phyloP scores from a whole-genome alignment of 1,139 yeast genomes.

The Saccharomyces hybrid region DNA sequence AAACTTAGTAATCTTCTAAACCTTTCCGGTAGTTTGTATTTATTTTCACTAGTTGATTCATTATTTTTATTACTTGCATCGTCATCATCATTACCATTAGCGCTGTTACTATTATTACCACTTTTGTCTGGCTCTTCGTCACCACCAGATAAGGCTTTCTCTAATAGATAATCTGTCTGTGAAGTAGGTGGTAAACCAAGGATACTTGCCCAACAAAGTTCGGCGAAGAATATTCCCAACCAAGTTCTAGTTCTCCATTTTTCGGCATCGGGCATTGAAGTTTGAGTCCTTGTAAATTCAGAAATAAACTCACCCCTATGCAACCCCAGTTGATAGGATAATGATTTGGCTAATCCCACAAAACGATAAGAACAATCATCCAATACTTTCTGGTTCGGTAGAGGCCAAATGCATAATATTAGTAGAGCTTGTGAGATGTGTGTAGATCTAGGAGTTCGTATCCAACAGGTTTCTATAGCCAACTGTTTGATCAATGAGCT shows the following conservation, averaged over 20 bases:
- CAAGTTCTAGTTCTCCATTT: slow-evolving; percentile 92
- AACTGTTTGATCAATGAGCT: slow-evolving; percentile 75
- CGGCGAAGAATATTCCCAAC: slow-evolving; percentile 81
- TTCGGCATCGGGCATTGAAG: slow-evolving; percentile 80
- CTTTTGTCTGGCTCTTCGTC: slow-evolving; percentile 12
- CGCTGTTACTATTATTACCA: slow-evolving; percentile 8
- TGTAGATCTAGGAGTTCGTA: slow-evolving; percentile 85
- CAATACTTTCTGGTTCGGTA: slow-evolving; percentile 85
- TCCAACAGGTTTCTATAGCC: slow-evolving; percentile 91
- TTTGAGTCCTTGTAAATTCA: slow-evolving; percentile 87
- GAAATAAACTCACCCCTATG: slow-evolving; percentile 88
- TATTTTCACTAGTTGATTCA: neutral
- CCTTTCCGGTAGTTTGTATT: slow-evolving; percentile 50
- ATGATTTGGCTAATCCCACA: slow-evolving; percentile 75
- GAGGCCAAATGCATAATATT: slow-evolving; percentile 81
- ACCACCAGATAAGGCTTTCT: slow-evolving; percentile 62
- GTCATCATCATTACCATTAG: neutral
- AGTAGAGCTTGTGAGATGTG: slow-evolving; percentile 86
- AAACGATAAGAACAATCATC: slow-evolving; percentile 90
- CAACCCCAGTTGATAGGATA: slow-evolving; percentile 83
- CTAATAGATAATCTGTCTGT: slow-evolving; percentile 75
- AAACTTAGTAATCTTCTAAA: slow-evolving; percentile 67
- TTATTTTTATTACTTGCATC: slow-evolving; percentile 4
- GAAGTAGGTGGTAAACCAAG: slow-evolving; percentile 83
- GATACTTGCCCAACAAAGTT: slow-evolving; percentile 85